phyloP scores from a whole-genome alignment of 257 asterid genomes.

The Buddleja alternifolia region DNA sequence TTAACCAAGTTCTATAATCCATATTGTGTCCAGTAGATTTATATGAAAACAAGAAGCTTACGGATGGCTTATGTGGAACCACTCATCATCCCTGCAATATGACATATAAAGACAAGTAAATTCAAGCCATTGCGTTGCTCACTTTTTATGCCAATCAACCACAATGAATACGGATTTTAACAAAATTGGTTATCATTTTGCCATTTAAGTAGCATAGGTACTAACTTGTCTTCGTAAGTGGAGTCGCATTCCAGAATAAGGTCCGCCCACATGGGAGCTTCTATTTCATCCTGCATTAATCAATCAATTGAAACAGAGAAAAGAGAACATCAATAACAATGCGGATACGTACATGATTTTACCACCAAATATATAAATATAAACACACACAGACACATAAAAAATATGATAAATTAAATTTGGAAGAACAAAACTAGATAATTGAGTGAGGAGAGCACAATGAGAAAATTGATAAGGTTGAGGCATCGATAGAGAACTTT shows the following conservation, averaged over 20 bases:
- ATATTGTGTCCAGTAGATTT: not conserved
- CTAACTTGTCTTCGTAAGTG: conserved; percentile 41
- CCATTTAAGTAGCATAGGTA: not conserved
- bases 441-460: not conserved
- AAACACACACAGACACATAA: not conserved
- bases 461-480: not conserved
- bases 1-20: not conserved
- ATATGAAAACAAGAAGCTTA: conserved; percentile 29
- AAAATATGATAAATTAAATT: not conserved
- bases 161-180: not conserved
- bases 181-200: not conserved
- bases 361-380: not conserved
- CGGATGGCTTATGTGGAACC: conserved; percentile 54
- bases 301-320: conserved; percentile 5
- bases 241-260: conserved; percentile 43
- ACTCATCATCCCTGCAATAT: conserved; percentile 52
- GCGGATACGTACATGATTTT: not conserved
- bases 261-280: conserved; percentile 59
- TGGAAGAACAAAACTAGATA: not conserved
- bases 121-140: not conserved
- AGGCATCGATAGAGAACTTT: not conserved
- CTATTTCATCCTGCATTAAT: conserved; percentile 49
- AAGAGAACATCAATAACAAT: not conserved
- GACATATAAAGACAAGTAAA: conserved; percentile 15
- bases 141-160: not conserved